These are phyloP conservation scores for Chaetomium globosum DNA, from an alignment of 2,329 filamentous ascomycete species.

Conservation along the genomic window DNA sequence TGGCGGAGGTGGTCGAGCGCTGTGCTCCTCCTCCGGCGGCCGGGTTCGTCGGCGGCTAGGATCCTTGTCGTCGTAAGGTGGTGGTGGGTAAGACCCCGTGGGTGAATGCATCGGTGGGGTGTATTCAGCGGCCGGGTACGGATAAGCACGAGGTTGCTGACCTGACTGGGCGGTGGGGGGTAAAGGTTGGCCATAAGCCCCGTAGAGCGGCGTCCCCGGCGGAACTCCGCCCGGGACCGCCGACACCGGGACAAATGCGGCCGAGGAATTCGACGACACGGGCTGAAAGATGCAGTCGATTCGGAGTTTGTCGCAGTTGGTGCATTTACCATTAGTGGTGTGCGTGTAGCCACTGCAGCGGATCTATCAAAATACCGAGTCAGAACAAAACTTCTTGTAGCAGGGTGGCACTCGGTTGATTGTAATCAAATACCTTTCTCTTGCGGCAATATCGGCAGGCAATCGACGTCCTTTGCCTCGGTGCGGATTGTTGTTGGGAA, in stretches of 20 bases:
- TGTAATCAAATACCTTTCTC: conserved; percentile 54
- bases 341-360: conserved; percentile 64
- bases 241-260: conserved; percentile 62
- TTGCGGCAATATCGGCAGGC: conserved; percentile 64
- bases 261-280: conserved; percentile 58
- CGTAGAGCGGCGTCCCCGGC: conserved; percentile 59
- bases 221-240: conserved; percentile 61
- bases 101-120: conserved; percentile 43
- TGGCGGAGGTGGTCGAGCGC: conserved; percentile 49
- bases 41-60: conserved; percentile 43
- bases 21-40: conserved; percentile 47
- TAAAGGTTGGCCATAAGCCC: conserved; percentile 61
- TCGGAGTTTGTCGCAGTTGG: conserved; percentile 64
- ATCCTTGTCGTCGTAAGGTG: conserved; percentile 46
- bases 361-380: conserved; percentile 48
- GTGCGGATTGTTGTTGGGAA: conserved; percentile 55
- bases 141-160: conserved; percentile 32
- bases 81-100: conserved; percentile 43
- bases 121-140: conserved; percentile 33
- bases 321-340: conserved; percentile 61
- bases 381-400: neutral
- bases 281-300: conserved; percentile 65
- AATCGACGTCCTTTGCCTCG: conserved; percentile 61
- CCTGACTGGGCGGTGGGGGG: conserved; percentile 34
- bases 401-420: neutral